phyloP scores from a whole-genome alignment of 1,284 basidiomycete genomes.

The Dichomitus squalens region DNA sequence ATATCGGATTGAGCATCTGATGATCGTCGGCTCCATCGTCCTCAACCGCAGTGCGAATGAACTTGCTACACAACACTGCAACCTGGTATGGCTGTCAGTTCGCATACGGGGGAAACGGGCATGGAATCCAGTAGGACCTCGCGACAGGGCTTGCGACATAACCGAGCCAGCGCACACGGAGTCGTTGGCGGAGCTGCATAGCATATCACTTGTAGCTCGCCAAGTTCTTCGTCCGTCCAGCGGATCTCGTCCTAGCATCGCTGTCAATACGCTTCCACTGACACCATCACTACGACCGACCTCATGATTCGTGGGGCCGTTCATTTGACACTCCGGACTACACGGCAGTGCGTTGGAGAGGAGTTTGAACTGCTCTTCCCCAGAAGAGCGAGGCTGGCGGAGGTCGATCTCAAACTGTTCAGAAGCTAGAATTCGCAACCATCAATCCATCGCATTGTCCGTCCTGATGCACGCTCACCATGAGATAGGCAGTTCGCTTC shows the following conservation, averaged over 20 bases:
- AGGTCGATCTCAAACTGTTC: conserved; percentile 5
- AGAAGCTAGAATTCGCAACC: conserved; percentile 3
- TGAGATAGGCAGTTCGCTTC: conserved; percentile 55
- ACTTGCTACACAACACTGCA: not conserved
- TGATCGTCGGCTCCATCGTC: not conserved
- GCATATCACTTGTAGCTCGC: conserved; percentile 19
- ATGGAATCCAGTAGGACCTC: conserved; percentile 36
- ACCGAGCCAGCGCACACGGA: conserved; percentile 46
- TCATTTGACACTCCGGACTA: conserved; percentile 5
- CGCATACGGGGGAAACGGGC: not conserved
- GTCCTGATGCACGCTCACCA: conserved; percentile 34
- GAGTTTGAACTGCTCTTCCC: not conserved
- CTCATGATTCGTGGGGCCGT: not conserved
- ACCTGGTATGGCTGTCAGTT: not conserved
- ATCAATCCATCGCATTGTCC: no score
- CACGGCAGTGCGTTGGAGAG: conserved; percentile 2
- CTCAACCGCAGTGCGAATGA: not conserved
- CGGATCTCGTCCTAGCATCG: conserved; percentile 3
- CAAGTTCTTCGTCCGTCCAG: conserved; percentile 21
- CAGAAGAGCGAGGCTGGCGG: not conserved
- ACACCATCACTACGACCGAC: not conserved
- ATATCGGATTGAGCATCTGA: not conserved
- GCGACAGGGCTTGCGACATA: conserved; percentile 46
- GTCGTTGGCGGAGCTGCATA: conserved; percentile 37
- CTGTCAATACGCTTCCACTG: not conserved